A percentile compares a stretch with the other conserved stretches of the same genome.
Evolutionary conservation across 2,329 filamentous ascomycete species (phyloP).

Genomic region (Exophiala oligosperma): DNA sequence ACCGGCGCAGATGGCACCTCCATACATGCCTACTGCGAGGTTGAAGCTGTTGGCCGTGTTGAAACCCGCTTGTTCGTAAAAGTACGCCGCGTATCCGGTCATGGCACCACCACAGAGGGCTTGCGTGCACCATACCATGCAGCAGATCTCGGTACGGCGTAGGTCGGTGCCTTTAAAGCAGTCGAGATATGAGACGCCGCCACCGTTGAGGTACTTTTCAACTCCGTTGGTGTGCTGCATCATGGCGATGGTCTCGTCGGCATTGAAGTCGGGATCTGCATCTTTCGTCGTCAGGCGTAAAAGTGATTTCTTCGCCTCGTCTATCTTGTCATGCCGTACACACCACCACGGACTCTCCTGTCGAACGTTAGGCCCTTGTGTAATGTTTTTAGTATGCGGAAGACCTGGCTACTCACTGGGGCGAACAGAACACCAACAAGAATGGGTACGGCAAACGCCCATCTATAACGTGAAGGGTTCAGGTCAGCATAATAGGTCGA

Average conservation of each 20-base stretch:
- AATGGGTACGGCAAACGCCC: conserved; percentile 52
- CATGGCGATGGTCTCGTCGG: conserved; percentile 52
- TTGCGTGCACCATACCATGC: conserved; percentile 35
- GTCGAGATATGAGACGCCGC: conserved; percentile 36
- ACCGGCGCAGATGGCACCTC: conserved; percentile 34
- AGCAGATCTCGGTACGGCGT: conserved; percentile 38
- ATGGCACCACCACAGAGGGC: conserved; percentile 35
- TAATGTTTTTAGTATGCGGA: too few relatives aligned
- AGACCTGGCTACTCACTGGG: conserved; percentile 29
- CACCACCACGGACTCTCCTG: conserved; percentile 54
- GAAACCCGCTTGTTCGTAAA: conserved; percentile 38
- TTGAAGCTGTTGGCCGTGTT: conserved; percentile 39
- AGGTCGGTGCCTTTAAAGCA: conserved; percentile 39
- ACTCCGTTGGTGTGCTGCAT: conserved; percentile 58
- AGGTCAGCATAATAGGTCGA: not conserved
- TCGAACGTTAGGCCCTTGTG: too few relatives aligned
- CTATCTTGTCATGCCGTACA: conserved; percentile 42
- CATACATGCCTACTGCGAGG: conserved; percentile 41
- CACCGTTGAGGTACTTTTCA: conserved; percentile 32
- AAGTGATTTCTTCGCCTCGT: conserved; percentile 44
- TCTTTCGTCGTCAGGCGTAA: conserved; percentile 41
- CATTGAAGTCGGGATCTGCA: conserved; percentile 43
- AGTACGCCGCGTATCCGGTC: conserved; percentile 36
- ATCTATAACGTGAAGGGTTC: conserved; percentile 28
- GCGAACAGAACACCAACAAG: conserved; percentile 46